A percentile compares a stretch with the other conserved stretches of the same genome.
Conservation (phyloP, 176 grass and related monocot genomes). For the Ampelocalamus luodianensis region DNA sequence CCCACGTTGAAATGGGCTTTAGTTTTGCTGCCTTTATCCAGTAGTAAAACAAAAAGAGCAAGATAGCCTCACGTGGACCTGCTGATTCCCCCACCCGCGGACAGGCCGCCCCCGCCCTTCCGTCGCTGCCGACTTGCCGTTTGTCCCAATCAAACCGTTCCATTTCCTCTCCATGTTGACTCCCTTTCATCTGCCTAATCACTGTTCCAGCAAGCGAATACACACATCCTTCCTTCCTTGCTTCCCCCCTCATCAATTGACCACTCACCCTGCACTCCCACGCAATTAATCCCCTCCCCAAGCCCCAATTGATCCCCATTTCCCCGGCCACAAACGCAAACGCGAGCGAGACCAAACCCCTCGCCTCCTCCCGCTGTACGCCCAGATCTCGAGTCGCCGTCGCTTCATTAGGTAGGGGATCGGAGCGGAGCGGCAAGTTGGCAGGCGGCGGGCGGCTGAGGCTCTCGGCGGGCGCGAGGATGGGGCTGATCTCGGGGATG, state of each 20-base stretch:
- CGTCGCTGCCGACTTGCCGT: neutral
- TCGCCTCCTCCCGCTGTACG: neutral
- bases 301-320: neutral
- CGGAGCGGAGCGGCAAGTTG: neutral
- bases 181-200: no score
- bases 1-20: no score
- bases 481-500: conserved; percentile 93
- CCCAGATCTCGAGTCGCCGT: conserved; percentile 25
- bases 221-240: neutral
- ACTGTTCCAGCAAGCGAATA: neutral
- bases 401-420: neutral
- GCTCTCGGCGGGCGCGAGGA: conserved; percentile 31
- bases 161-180: conserved; percentile 2
- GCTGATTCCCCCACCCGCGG: neutral
- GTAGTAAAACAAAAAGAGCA: conserved; percentile 13
- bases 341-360: neutral
- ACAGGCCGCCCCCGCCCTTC: neutral
- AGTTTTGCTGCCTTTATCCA: no score
- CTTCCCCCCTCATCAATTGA: neutral
- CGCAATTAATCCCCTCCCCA: conserved; percentile 26
- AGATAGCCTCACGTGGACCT: neutral
- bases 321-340: neutral
- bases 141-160: neutral
- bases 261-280: neutral
- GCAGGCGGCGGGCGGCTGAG: neutral